These are phyloP conservation scores for Gossypium longicalyx DNA, from an alignment of 345 rosid species.

Conservation along the genomic window DNA sequence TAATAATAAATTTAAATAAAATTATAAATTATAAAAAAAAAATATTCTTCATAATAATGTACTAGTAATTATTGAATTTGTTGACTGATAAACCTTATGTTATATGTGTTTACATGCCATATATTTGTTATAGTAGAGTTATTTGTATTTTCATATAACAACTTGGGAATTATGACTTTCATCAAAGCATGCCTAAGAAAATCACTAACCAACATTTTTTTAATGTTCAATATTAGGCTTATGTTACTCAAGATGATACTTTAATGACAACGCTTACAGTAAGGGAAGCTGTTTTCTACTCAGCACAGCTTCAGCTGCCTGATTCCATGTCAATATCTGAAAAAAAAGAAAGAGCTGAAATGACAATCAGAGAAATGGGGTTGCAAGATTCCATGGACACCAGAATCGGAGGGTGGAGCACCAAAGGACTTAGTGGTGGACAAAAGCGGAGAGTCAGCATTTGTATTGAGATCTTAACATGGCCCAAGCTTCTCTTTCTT, in stretches of 20 bases:
- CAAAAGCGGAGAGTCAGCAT: constrained; percentile 54
- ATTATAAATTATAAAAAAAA: no score
- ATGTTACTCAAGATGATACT: constrained; percentile 46
- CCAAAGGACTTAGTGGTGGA: constrained; percentile 50
- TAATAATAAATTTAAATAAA: no score
- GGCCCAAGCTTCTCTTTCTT: constrained; percentile 46
- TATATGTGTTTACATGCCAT: no score
- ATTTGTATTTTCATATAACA: no score
- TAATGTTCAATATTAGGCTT: constrained; percentile 27
- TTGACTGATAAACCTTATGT: no score
- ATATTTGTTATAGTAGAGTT: no score
- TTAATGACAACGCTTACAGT: constrained; percentile 40
- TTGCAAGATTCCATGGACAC: constrained; percentile 35
- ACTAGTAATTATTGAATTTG: no score
- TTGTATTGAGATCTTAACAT: constrained; percentile 48
- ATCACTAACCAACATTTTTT: neutral
- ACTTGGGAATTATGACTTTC: no score
- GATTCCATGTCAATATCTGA: constrained; percentile 35
- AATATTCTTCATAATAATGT: no score
- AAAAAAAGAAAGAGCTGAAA: constrained; percentile 47
- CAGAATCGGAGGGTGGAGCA: constrained; percentile 49
- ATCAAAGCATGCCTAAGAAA: no score
- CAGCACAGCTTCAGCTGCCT: constrained; percentile 52
- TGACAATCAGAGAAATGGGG: constrained; percentile 51
- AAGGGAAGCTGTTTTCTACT: constrained; percentile 44